Evolutionary conservation across 352 stramenopile genomes (phyloP), one percentile per base, ranked within the genome.

Genomic region (Thraustotheca clavata): DNA sequence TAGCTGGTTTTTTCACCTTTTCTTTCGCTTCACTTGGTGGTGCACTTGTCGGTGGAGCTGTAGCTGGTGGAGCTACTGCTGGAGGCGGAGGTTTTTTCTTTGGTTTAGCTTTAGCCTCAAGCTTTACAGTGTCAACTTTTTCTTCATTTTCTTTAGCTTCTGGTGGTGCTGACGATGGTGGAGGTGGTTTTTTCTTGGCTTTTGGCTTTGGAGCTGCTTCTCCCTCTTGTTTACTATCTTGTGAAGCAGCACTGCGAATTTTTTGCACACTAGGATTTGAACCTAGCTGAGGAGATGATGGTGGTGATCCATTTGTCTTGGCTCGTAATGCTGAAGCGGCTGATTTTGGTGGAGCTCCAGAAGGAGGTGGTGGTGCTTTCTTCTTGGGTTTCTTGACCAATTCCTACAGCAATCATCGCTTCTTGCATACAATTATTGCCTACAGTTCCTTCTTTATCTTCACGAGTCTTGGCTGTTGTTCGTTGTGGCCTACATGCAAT

Each of bases 251-350:
- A 9, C 76, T 74, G 70, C 80, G 83, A 47, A 91, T 85, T 69
- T 91, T 91, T 5, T 79, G 77, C 0, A 91, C 80, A 0, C 80
- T 88, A 20, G 80, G 71, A 71, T 78, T 91, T 2, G 77, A 62
- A 9, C 70, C 27, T 7, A 68, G 73, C 2, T 75, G 57, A 20
- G 57, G 57, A 31, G 57, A 72, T 52, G 71, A 71, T 20, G 83
- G 80, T 7, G 80, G 83, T 46, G 83, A 76, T 4, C 77, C 80
- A 67, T 75, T 88, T 0, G 83, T 77, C 49, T 91, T 91, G 0
- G 80, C 80, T 35, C 83, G 76, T 27, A 91, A 85, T 2, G 77
- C 80, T 4, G 80, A 75, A 12, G 80, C 82, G 9, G 82, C 79
- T 0, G 80, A 89, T 0, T 59, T 76, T 29, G 80, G 83, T 12